A percentile compares a stretch with the other conserved stretches of the same genome.
Conservation (phyloP, 2,329 filamentous ascomycete species). For the Colletotrichum orchidophilum region DNA sequence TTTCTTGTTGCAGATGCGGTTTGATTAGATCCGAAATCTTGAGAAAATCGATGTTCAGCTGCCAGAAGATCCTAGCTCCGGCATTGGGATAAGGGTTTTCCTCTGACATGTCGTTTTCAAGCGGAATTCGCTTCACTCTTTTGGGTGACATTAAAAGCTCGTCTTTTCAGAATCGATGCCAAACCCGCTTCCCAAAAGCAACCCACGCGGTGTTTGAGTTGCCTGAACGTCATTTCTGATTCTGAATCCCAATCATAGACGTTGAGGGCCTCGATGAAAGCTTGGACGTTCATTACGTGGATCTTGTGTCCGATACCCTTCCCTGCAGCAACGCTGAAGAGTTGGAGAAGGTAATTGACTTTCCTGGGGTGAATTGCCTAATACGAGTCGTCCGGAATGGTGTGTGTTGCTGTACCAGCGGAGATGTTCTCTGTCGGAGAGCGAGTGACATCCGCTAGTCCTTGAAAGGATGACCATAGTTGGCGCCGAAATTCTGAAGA, state of each 20-base stretch:
- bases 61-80: conserved; percentile 16
- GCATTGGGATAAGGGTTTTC: conserved; percentile 8
- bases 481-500: conserved; percentile 18
- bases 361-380: conserved; percentile 6
- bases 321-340: conserved; percentile 17
- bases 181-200: conserved; percentile 2
- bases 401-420: neutral
- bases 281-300: conserved; percentile 22
- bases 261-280: conserved; percentile 5
- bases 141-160: neutral
- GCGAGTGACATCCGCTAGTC: conserved; percentile 10
- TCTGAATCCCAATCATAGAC: neutral
- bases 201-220: neutral
- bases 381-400: neutral
- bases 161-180: neutral
- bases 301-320: conserved; percentile 11
- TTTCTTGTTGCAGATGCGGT: neutral
- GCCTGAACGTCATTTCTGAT: conserved; percentile 1
- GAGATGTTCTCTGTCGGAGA: neutral
- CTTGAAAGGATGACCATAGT: conserved; percentile 20
- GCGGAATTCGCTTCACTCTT: conserved; percentile 6
- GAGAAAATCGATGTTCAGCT: conserved; percentile 15
- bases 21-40: neutral
- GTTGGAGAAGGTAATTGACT: conserved; percentile 17
- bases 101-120: neutral